A percentile compares a stretch with the other conserved stretches of the same genome.
phyloP scores from a whole-genome alignment of 495 filamentous ascomycete genomes.

The Polyplosphaeria fusca region DNA sequence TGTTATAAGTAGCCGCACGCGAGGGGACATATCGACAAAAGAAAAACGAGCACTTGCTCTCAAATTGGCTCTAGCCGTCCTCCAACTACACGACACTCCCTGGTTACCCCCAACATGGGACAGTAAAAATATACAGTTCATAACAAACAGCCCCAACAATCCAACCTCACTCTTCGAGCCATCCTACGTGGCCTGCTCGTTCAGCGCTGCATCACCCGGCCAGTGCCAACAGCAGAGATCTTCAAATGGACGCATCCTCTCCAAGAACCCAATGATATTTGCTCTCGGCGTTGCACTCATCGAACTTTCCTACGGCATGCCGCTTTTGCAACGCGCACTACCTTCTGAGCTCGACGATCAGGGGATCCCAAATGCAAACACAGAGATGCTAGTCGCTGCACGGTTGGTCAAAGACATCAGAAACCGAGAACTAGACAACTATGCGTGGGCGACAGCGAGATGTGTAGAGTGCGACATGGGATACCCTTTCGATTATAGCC shows the following conservation, averaged over 20 bases:
- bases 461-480: conserved; percentile 10
- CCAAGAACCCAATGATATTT: conserved; percentile 8
- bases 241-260: neutral
- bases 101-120: conserved; percentile 10
- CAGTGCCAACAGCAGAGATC: no score
- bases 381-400: neutral
- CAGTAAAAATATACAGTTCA: conserved; percentile 7
- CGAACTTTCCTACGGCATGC: conserved; percentile 1
- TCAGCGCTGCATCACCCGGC: no score
- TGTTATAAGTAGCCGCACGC: no score
- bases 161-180: no score
- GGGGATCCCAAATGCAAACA: neutral
- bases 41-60: conserved; percentile 5
- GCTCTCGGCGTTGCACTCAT: conserved; percentile 10
- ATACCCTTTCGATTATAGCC: neutral
- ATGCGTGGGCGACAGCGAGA: conserved; percentile 4
- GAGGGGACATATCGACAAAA: neutral
- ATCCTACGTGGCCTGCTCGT: no score
- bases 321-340: neutral
- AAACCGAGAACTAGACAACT: conserved; percentile 1
- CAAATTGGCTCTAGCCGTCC: conserved; percentile 1
- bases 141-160: no score
- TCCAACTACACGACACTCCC: conserved; percentile 12
- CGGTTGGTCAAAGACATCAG: neutral
- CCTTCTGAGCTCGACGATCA: conserved; percentile 2